A percentile compares a stretch with the other conserved stretches of the same genome.
Conservation (phyloP, 2,329 filamentous ascomycete genomes). For the Coniochaeta prunicola region DNA sequence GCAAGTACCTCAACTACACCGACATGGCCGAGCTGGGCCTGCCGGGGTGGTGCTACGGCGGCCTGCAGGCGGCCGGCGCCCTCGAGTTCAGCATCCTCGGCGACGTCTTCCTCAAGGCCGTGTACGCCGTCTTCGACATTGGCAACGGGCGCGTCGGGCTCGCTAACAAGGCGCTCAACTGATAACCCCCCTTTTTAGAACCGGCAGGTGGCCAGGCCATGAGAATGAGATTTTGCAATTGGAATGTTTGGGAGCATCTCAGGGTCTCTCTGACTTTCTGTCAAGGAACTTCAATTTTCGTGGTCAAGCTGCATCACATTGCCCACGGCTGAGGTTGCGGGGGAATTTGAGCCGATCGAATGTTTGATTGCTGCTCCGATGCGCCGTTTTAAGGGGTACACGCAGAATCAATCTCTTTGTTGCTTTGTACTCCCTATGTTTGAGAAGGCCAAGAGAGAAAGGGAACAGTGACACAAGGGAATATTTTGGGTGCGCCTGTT, state of each 20-base stretch:
- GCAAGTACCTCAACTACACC: constrained; percentile 36
- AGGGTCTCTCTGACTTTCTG: too few relatives aligned
- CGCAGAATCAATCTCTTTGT: background rate
- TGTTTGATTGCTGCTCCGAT: background rate
- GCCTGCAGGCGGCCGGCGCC: constrained; percentile 53
- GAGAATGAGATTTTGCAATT: background rate
- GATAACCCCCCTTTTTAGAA: too few relatives aligned
- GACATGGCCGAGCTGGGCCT: constrained; percentile 40
- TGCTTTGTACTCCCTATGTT: background rate
- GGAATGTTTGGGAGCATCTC: too few relatives aligned
- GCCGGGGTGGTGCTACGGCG: constrained; percentile 61
- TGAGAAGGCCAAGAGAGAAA: background rate
- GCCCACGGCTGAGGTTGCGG: background rate
- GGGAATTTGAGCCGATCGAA: background rate
- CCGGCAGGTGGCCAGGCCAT: too few relatives aligned
- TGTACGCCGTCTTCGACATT: constrained; percentile 66
- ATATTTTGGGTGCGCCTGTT: background rate
- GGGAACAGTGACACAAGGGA: background rate
- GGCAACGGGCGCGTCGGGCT: constrained; percentile 37
- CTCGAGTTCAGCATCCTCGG: constrained; percentile 60
- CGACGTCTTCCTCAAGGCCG: constrained; percentile 70
- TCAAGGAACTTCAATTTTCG: background rate
- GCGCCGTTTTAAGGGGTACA: background rate
- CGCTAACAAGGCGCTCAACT: constrained; percentile 29
- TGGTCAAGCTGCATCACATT: background rate